Evolutionary conservation across 2,329 filamentous ascomycete genomes (phyloP).

Genomic region (Ophiognomonia clavigignenti-juglandacearum): DNA sequence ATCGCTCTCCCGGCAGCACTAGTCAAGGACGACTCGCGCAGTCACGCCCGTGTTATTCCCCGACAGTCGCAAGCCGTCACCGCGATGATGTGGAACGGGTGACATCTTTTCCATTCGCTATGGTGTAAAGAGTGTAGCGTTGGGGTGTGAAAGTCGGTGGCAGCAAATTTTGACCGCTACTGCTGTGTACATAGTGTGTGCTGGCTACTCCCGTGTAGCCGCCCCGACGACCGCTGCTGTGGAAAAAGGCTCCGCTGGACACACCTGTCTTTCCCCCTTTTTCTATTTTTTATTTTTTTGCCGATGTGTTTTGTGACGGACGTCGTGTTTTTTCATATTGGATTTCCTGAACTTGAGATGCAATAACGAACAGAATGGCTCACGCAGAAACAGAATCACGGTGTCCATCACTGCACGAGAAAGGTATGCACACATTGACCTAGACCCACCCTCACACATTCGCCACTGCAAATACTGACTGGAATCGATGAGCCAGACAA

Average conservation of each 20-base stretch:
- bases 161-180: conserved; percentile 5
- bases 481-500: background rate
- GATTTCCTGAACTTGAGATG: too few relatives aligned
- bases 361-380: background rate
- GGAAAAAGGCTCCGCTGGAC: too few relatives aligned
- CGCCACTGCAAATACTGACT: too few relatives aligned
- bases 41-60: conserved; percentile 1
- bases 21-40: background rate
- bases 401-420: background rate
- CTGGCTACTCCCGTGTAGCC: too few relatives aligned
- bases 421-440: conserved; percentile 3
- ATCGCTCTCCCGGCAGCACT: background rate
- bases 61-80: background rate
- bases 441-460: too few relatives aligned
- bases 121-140: background rate
- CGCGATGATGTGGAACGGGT: background rate
- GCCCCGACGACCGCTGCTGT: too few relatives aligned
- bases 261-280: too few relatives aligned
- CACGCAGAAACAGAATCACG: background rate
- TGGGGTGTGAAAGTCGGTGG: background rate
- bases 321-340: too few relatives aligned
- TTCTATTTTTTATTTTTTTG: background rate
- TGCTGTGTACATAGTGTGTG: too few relatives aligned
- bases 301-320: too few relatives aligned
- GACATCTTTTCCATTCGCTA: background rate